These are phyloP conservation scores for Auricularia cornea DNA, from an alignment of 768 basidiomycete species.

Conservation along the genomic window DNA sequence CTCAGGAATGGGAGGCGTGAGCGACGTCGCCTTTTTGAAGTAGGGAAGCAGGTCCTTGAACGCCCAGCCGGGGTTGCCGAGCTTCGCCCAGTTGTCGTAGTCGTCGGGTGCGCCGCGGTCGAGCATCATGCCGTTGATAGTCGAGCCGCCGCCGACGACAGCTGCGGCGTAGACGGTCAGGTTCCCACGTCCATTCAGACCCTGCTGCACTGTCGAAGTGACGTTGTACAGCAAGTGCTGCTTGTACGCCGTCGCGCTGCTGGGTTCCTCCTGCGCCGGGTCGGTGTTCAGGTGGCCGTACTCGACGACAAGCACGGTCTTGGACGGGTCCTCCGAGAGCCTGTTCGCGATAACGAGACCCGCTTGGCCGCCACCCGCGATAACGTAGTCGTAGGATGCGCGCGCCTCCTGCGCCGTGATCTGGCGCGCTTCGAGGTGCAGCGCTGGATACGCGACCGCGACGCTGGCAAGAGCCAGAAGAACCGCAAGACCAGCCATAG, in stretches of 20 bases:
- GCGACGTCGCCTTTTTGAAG: conserved; percentile 1
- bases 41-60: not conserved
- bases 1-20: not conserved
- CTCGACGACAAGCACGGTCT: conserved; percentile 4
- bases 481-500: not conserved
- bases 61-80: not conserved
- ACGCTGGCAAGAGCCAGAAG: not conserved
- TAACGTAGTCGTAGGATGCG: conserved; percentile 24
- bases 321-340: conserved; percentile 22
- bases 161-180: not conserved
- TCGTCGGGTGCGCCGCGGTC: conserved; percentile 1
- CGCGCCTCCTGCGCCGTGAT: not conserved
- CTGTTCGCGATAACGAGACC: conserved; percentile 25
- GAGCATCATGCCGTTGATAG: not conserved
- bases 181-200: not conserved
- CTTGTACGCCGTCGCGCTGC: not conserved
- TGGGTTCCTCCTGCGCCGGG: not conserved
- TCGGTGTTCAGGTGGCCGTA: not conserved
- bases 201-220: not conserved
- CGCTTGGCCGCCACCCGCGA: conserved; percentile 27
- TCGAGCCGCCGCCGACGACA: conserved; percentile 1
- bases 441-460: not conserved
- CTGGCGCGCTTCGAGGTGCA: not conserved
- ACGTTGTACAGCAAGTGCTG: conserved; percentile 1
- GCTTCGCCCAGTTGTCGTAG: conserved; percentile 3